Evolutionary conservation across 768 basidiomycete species (phyloP).

Genomic region (Termitomyces titanicus): DNA sequence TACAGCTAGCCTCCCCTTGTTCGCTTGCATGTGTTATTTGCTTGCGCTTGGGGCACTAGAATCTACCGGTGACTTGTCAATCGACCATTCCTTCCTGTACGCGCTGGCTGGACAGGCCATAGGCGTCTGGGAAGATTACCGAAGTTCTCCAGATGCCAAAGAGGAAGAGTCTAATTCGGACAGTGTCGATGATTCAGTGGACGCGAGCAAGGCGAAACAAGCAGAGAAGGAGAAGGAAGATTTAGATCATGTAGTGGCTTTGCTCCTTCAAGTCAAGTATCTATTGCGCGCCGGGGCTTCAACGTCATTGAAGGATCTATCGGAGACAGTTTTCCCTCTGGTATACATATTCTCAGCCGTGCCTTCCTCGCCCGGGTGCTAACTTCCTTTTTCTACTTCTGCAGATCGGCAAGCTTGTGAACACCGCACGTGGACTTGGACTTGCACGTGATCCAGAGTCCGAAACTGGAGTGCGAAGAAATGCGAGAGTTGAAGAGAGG

Average conservation of each 20-base stretch:
- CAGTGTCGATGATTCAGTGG: constrained; percentile 1
- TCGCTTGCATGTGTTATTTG: constrained; percentile 53
- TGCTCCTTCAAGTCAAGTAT: constrained; percentile 48
- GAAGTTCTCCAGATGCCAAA: background rate
- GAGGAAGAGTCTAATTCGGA: background rate
- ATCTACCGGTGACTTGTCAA: constrained; percentile 2
- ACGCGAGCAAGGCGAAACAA: constrained; percentile 1
- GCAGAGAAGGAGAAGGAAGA: constrained; percentile 23
- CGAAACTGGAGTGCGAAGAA: constrained; percentile 16
- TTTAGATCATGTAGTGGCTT: constrained; percentile 56
- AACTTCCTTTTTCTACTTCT: background rate
- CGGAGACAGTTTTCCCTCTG: constrained; percentile 34
- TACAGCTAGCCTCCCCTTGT: constrained; percentile 39
- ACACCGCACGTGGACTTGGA: constrained; percentile 60
- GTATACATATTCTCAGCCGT: constrained; percentile 24
- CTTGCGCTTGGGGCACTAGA: constrained; percentile 53
- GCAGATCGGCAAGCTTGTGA: constrained; percentile 69
- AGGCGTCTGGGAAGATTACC: constrained; percentile 32
- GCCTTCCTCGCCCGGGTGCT: background rate
- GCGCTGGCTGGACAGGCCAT: constrained; percentile 36
- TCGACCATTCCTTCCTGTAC: constrained; percentile 27
- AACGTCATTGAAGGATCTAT: constrained; percentile 2
- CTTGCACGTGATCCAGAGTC: constrained; percentile 58
- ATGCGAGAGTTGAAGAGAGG: constrained; percentile 11
- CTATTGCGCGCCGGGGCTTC: constrained; percentile 20